These are phyloP conservation scores for Sporothrix brunneoviolacea DNA, from an alignment of 2,329 filamentous ascomycete genomes.

Conservation along the genomic window DNA sequence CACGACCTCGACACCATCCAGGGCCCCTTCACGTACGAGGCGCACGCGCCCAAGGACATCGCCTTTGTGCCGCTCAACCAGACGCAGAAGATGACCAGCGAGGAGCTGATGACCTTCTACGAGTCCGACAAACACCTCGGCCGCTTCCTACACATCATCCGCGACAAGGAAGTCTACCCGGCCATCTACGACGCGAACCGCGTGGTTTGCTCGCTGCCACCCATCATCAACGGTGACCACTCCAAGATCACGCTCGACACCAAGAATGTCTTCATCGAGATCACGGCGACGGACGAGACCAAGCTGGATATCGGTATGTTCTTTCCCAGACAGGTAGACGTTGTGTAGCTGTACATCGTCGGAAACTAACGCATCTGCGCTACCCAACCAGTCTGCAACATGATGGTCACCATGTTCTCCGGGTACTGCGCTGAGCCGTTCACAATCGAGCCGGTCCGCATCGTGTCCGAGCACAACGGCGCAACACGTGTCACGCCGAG, in stretches of 20 bases:
- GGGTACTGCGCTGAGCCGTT: constrained; percentile 81
- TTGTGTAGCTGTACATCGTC: no score
- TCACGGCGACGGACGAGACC: constrained; percentile 90
- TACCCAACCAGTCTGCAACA: constrained; percentile 60
- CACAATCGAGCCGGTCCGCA: constrained; percentile 88
- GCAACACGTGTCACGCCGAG: constrained; percentile 76
- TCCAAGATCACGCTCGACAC: constrained; percentile 92
- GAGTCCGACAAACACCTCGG: constrained; percentile 90
- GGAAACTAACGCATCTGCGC: no score
- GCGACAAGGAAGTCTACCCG: constrained; percentile 87
- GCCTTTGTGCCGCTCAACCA: constrained; percentile 89
- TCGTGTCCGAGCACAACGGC: constrained; percentile 85
- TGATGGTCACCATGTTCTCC: constrained; percentile 96
- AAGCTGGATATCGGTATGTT: constrained; percentile 98
- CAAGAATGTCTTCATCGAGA: constrained; percentile 89
- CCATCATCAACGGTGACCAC: constrained; percentile 95
- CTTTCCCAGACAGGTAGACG: no score
- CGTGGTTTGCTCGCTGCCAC: constrained; percentile 84
- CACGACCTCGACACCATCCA: constrained; percentile 91
- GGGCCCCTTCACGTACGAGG: constrained; percentile 95
- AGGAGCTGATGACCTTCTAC: constrained; percentile 90
- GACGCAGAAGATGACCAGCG: constrained; percentile 76
- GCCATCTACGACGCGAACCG: constrained; percentile 89
- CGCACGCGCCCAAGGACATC: constrained; percentile 83
- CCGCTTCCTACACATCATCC: constrained; percentile 78